Base-by-base conservation (phyloP, 306 rosid species). In the Hippophae gyantsensis region DNA sequence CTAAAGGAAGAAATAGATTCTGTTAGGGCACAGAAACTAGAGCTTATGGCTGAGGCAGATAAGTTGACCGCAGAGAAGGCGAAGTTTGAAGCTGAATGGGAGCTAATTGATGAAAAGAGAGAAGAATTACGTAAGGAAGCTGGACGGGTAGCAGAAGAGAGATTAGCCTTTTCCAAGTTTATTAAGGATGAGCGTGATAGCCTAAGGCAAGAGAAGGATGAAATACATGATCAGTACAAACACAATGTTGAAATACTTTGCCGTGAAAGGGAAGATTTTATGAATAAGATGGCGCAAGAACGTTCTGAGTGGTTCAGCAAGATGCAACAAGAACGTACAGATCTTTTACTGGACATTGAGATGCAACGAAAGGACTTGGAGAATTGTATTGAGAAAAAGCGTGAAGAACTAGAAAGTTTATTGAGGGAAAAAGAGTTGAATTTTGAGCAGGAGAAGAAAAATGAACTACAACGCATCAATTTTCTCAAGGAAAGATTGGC, bases 61-160 rank as follows among this genome's bases (percentile, higher is more conserved):
- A 86, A 76, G 60, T 67, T 88, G 76, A 67, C 84, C 66, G 75
- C 62, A 40, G 99, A 93, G 81, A 93, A 88, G 76, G 85, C 95
- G 10, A 88, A 88, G 69, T 93, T 93, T 74, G 99, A 93, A 84
- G 74, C 75, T 57, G 97, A 93, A 77, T 93, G 99, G 99, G 99
- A 93, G 58, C 76, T 74, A 62, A 86, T 93, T 70, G 99, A 93
- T 72, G 99, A 84, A 41, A 88, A 93, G 69, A 85, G 89, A 69
- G 94, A 84, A 63, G 89, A 78, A 73, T 72, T 88, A 69, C 64
- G 7, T 42, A 84, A 75, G 62, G 94, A 86, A 82, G 94, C 77
- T 23, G 89, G 80, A 56, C 27, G 48, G 52, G 73, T 93, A 42
- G 82, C 82, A 61, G 80, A 81, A 66, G 94, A 93, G 81, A 82